These are phyloP conservation scores for Heteromeles arbutifolia DNA, from an alignment of 306 rosid species.

Conservation along the genomic window DNA sequence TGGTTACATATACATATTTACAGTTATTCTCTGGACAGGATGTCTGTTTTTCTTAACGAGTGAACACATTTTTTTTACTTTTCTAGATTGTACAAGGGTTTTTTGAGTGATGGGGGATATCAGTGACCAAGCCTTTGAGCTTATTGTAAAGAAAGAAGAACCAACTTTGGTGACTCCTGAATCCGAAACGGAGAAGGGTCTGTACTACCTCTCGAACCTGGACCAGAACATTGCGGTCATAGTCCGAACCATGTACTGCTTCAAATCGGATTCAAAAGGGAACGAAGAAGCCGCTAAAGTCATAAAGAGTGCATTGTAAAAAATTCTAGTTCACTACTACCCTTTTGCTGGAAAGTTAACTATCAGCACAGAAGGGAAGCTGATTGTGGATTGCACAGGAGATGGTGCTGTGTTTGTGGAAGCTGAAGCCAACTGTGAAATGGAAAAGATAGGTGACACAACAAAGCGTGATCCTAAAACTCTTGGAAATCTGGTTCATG, in stretches of 20 bases:
- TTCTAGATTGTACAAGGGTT: not conserved
- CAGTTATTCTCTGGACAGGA: not conserved
- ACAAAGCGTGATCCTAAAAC: conserved; percentile 61
- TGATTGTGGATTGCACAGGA: conserved; percentile 64
- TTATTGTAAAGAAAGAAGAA: conserved; percentile 42
- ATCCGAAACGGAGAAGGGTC: conserved; percentile 54
- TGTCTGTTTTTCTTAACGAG: not conserved
- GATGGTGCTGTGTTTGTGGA: conserved; percentile 85
- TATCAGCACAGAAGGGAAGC: conserved; percentile 62
- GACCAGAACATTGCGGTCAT: conserved; percentile 67
- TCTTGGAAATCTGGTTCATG: conserved; percentile 64
- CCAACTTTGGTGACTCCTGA: conserved; percentile 49
- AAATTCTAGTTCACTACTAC: conserved; percentile 60
- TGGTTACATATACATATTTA: not conserved
- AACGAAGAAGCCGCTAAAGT: conserved; percentile 49
- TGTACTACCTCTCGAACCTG: conserved; percentile 68
- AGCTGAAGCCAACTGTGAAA: conserved; percentile 61
- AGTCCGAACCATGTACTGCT: conserved; percentile 57
- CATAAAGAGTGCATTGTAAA: conserved; percentile 47
- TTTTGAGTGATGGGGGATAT: conserved; percentile 29
- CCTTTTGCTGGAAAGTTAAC: conserved; percentile 59
- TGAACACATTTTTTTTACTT: not conserved
- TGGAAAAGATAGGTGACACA: conserved; percentile 62
- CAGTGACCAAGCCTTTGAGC: conserved; percentile 8
- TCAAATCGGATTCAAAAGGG: conserved; percentile 43